Percentiles rank a stretch among this genome's conserved stretches.
Evolutionary conservation across 768 basidiomycete genomes (phyloP).

Genomic region (Xerocomellus chrysenteron): DNA sequence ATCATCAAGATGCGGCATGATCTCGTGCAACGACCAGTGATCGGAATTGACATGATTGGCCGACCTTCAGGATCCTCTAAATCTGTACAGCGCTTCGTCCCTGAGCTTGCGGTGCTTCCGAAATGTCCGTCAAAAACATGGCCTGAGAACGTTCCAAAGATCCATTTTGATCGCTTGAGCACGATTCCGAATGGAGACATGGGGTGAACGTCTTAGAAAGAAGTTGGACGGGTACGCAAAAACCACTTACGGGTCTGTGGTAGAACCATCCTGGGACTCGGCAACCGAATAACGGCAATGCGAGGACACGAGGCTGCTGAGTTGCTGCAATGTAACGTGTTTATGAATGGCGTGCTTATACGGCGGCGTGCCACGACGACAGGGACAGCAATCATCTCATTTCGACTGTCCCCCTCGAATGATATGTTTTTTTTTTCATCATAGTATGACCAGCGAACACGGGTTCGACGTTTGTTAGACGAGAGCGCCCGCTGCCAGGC

Average conservation of each 20-base stretch:
- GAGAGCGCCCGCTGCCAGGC: neutral
- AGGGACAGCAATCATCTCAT: conserved; percentile 16
- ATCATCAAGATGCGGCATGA: conserved; percentile 13
- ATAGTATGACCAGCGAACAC: neutral
- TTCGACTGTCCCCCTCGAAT: conserved; percentile 6
- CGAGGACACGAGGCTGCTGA: conserved; percentile 23
- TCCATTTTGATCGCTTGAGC: conserved; percentile 7
- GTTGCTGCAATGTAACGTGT: conserved; percentile 15
- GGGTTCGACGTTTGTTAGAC: neutral
- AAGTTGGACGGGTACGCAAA: neutral
- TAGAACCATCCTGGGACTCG: conserved; percentile 15
- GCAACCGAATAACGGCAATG: conserved; percentile 21
- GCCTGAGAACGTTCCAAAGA: conserved; percentile 11
- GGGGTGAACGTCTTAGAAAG: neutral
- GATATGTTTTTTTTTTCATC: conserved; percentile 7
- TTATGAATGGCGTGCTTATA: conserved; percentile 11
- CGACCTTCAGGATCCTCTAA: conserved; percentile 9
- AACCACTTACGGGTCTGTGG: neutral
- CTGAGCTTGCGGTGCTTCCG: conserved; percentile 6
- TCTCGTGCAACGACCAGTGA: conserved; percentile 15
- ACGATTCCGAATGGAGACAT: conserved; percentile 1
- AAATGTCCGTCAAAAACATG: neutral
- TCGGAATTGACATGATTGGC: conserved; percentile 21
- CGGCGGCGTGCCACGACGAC: conserved; percentile 13
- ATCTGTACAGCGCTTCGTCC: conserved; percentile 13